Percentiles rank a stretch among this genome's conserved stretches.
phyloP scores from a whole-genome alignment of 2,329 filamentous ascomycete species.

The Diaporthe citri region DNA sequence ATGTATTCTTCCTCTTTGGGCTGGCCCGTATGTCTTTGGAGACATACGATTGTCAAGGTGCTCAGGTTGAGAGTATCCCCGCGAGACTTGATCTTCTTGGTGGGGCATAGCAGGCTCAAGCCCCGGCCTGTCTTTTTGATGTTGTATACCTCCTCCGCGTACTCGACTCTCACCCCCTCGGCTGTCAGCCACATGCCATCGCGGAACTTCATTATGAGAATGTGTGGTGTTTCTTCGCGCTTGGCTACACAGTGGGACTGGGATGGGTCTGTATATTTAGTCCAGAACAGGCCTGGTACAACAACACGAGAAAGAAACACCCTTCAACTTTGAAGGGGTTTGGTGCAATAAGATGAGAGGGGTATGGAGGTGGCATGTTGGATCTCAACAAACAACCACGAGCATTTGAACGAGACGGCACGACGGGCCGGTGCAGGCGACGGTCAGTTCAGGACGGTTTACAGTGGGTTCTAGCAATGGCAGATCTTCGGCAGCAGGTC shows the following conservation, averaged over 20 bases:
- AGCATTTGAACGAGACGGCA: slow-evolving; percentile 44
- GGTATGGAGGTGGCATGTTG: slow-evolving; percentile 37
- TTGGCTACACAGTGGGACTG: neutral
- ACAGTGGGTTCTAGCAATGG: slow-evolving; percentile 30
- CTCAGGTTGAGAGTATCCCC: slow-evolving; percentile 69
- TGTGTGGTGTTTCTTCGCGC: neutral
- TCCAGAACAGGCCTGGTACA: neutral
- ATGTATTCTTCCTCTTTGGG: neutral
- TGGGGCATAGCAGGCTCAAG: slow-evolving; percentile 69
- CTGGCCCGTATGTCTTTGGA: neutral
- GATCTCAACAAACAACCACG: slow-evolving; percentile 23
- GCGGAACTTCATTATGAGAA: slow-evolving; percentile 67
- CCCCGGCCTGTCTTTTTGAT: slow-evolving; percentile 62
- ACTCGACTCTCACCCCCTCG: slow-evolving; percentile 71
- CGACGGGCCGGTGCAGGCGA: slow-evolving; percentile 40
- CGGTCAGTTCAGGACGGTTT: neutral
- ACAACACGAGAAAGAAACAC: neutral
- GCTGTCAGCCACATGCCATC: slow-evolving; percentile 77
- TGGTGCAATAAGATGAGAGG: neutral
- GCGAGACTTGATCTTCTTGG: slow-evolving; percentile 64
- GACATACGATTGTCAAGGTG: slow-evolving; percentile 63
- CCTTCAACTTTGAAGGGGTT: neutral
- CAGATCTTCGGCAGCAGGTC: slow-evolving; percentile 33
- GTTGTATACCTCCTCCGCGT: slow-evolving; percentile 74
- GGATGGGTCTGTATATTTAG: neutral